A percentile compares a stretch with the other conserved stretches of the same genome.
phyloP scores from a whole-genome alignment of 1,139 yeast species.

The Debaryomyces psychrophilus region DNA sequence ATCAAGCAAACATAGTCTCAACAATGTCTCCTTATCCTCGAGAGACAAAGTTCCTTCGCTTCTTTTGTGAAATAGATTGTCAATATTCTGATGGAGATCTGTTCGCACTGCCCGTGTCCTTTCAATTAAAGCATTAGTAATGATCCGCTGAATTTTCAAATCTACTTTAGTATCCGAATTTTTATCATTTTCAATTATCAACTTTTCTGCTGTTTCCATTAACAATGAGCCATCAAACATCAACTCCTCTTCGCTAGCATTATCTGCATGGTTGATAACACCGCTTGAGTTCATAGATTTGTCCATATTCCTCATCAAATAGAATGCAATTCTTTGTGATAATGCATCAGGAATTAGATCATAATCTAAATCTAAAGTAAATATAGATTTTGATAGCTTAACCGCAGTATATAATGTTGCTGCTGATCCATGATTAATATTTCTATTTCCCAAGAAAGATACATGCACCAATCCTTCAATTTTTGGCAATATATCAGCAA shows the following conservation, averaged over 20 bases:
- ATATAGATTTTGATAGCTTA: slow-evolving; percentile 62
- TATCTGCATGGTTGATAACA: slow-evolving; percentile 26
- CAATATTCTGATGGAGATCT: slow-evolving; percentile 47
- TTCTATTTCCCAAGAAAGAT: slow-evolving; percentile 67
- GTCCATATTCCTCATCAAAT: slow-evolving; percentile 84
- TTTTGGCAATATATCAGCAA: slow-evolving; percentile 71
- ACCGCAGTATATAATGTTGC: slow-evolving; percentile 75
- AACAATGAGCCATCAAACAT: slow-evolving; percentile 54
- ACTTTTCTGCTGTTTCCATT: slow-evolving; percentile 68
- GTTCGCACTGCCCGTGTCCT: slow-evolving; percentile 45
- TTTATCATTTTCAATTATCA: slow-evolving; percentile 47
- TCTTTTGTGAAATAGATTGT: slow-evolving; percentile 40
- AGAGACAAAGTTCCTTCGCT: slow-evolving; percentile 41
- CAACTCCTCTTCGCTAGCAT: slow-evolving; percentile 38
- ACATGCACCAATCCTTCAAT: slow-evolving; percentile 75
- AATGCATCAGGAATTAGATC: slow-evolving; percentile 69
- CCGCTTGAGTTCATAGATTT: slow-evolving; percentile 49
- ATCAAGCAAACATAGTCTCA: slow-evolving; percentile 48
- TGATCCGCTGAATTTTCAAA: slow-evolving; percentile 41
- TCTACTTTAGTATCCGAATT: slow-evolving; percentile 36
- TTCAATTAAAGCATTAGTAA: slow-evolving; percentile 47
- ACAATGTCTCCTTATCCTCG: slow-evolving; percentile 48
- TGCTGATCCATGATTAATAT: slow-evolving; percentile 58
- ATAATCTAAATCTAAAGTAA: slow-evolving; percentile 73
- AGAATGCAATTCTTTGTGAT: slow-evolving; percentile 76